Percentiles rank a stretch among this genome's conserved stretches.
These are phyloP conservation scores for Fomes fomentarius DNA, from an alignment of 1,284 basidiomycete genomes.

Conservation along the genomic window DNA sequence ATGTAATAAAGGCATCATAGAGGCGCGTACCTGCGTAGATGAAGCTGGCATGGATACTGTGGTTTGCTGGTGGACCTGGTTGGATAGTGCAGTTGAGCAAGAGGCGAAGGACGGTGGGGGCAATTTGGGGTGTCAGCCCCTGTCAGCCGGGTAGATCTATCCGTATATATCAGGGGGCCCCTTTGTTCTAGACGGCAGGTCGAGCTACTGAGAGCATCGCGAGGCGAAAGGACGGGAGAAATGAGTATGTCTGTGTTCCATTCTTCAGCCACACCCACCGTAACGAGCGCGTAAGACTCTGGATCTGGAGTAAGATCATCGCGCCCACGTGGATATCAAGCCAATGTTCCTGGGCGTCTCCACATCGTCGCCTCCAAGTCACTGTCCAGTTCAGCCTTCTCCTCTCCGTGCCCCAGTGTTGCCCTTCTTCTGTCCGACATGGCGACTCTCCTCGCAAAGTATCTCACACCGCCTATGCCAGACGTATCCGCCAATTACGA, in stretches of 20 bases:
- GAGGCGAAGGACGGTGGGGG: no score
- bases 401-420: background rate
- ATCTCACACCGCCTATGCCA: slow-evolving; percentile 41
- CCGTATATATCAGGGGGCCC: background rate
- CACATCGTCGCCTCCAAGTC: background rate
- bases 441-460: slow-evolving; percentile 22
- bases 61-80: no score
- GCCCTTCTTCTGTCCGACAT: slow-evolving; percentile 12
- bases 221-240: no score
- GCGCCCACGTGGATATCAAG: slow-evolving; percentile 20
- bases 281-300: slow-evolving; percentile 5
- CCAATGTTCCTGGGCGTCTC: slow-evolving; percentile 15
- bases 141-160: background rate
- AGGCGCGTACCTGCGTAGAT: background rate
- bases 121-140: background rate
- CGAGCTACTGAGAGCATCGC: no score
- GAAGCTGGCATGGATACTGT: background rate
- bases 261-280: background rate
- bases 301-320: background rate
- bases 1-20: background rate
- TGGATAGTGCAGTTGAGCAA: no score
- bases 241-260: background rate
- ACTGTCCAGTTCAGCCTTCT: slow-evolving; percentile 1
- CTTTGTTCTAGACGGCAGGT: background rate
- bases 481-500: slow-evolving; percentile 49